These are phyloP conservation scores for Clarireedia homoeocarpa DNA, from an alignment of 2,329 filamentous ascomycete species.

Conservation along the genomic window DNA sequence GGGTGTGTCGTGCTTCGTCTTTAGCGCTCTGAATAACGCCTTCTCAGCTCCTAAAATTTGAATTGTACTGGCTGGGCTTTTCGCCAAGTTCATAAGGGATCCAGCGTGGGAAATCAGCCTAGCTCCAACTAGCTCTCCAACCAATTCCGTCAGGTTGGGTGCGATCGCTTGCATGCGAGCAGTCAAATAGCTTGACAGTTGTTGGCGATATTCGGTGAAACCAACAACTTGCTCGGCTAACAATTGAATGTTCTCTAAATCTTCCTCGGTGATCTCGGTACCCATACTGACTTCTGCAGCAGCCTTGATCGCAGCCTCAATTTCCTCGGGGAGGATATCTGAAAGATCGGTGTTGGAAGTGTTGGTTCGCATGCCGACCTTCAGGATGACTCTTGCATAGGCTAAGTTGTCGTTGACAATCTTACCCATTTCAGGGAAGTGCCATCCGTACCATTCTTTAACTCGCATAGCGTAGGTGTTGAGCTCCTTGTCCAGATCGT, in stretches of 20 bases:
- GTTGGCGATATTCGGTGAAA: constrained; percentile 82
- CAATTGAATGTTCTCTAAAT: constrained; percentile 85
- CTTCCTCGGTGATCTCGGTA: constrained; percentile 88
- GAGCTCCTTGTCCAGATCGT: constrained; percentile 96
- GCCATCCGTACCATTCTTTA: constrained; percentile 99
- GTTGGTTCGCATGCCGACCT: constrained; percentile 83
- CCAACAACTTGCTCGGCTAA: constrained; percentile 89
- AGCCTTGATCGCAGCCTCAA: constrained; percentile 83
- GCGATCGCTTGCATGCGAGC: constrained; percentile 95
- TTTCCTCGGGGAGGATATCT: constrained; percentile 90
- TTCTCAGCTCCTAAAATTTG: constrained; percentile 99
- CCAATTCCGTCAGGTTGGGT: constrained; percentile 86
- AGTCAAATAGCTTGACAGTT: constrained; percentile 82
- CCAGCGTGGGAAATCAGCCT: constrained; percentile 91
- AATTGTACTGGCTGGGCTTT: constrained; percentile 89
- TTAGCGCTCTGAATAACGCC: constrained; percentile 93
- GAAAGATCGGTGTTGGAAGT: constrained; percentile 70
- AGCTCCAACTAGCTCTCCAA: constrained; percentile 90
- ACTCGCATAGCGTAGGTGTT: constrained; percentile 99
- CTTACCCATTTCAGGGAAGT: constrained; percentile 96
- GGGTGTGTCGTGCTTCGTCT: constrained; percentile 98
- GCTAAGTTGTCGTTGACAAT: constrained; percentile 96
- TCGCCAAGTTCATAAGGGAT: constrained; percentile 89
- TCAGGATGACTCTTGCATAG: constrained; percentile 80
- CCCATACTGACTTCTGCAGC: constrained; percentile 98